Conservation (phyloP, 1,284 basidiomycete species). For the Kwoniella shivajii region DNA sequence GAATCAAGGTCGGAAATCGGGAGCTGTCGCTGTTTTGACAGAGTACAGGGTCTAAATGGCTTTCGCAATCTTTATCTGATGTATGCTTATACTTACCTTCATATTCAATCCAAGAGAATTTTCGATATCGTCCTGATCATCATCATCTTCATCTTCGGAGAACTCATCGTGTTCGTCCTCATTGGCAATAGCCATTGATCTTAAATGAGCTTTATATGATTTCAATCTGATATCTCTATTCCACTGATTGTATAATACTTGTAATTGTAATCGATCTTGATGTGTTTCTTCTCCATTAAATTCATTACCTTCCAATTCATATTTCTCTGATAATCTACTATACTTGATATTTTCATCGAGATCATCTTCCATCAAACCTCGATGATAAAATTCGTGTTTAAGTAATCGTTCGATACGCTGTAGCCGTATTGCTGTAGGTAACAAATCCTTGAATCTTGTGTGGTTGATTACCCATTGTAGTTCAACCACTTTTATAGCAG, state of each 20-base stretch:
- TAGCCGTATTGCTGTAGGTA: conserved; percentile 12
- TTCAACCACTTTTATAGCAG: conserved; percentile 25
- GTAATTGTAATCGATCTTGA: conserved; percentile 6
- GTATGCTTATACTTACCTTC: conserved; percentile 3
- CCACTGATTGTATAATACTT: conserved; percentile 11
- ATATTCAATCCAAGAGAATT: conserved; percentile 6
- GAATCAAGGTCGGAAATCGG: too few relatives aligned
- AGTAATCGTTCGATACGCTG: conserved; percentile 19
- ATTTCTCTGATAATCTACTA: background rate
- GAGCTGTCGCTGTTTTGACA: too few relatives aligned
- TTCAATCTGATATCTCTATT: background rate
- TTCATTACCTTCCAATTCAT: conserved; percentile 15
- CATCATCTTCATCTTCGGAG: conserved; percentile 14
- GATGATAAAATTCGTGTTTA: conserved; percentile 4
- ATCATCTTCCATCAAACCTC: too few relatives aligned
- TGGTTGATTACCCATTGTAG: conserved; percentile 30
- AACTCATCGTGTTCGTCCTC: background rate
- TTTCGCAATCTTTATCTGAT: too few relatives aligned
- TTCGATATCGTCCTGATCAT: conserved; percentile 3
- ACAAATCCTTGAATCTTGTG: conserved; percentile 27
- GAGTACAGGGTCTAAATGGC: too few relatives aligned
- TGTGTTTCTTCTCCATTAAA: background rate
- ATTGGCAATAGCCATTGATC: background rate
- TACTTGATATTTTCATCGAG: background rate
- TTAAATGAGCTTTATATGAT: too few relatives aligned